phyloP scores from a whole-genome alignment of 2,329 filamentous ascomycete species.

The Diplodia mutila region DNA sequence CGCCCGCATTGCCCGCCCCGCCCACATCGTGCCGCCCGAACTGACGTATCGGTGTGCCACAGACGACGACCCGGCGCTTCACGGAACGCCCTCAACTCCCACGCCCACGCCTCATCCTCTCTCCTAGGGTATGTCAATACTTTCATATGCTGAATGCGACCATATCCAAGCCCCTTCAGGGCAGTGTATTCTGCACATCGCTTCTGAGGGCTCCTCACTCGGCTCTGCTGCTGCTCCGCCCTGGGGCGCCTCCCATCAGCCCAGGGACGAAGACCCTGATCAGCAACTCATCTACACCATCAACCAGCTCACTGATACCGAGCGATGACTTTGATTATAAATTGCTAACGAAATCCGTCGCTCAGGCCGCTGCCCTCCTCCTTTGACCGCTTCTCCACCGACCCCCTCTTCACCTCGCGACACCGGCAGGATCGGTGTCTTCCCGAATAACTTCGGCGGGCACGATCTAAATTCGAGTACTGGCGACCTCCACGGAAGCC shows the following conservation, averaged over 20 bases:
- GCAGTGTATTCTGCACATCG: conserved; percentile 30
- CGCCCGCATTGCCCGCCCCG: background rate
- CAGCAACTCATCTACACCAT: conserved; percentile 21
- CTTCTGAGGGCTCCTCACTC: conserved; percentile 24
- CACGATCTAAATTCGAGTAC: conserved; percentile 9
- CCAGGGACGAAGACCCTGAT: conserved; percentile 32
- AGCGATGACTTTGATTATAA: background rate
- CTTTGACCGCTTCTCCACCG: conserved; percentile 36
- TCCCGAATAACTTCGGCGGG: conserved; percentile 2
- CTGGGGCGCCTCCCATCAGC: conserved; percentile 38
- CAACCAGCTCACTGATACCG: background rate
- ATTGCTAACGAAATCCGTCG: conserved; percentile 23
- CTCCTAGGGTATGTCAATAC: conserved; percentile 37
- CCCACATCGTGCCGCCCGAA: conserved; percentile 15
- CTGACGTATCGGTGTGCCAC: conserved; percentile 31
- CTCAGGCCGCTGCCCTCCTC: conserved; percentile 33
- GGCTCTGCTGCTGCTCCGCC: conserved; percentile 35
- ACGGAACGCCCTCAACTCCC: conserved; percentile 41
- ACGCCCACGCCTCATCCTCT: conserved; percentile 35
- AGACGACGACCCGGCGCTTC: conserved; percentile 39
- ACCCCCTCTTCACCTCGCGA: conserved; percentile 40
- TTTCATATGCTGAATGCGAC: conserved; percentile 40
- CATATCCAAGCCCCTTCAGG: conserved; percentile 28
- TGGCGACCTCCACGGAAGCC: conserved; percentile 15
- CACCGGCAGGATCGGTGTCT: conserved; percentile 44